Evolutionary conservation across 148 eudicot genomes (phyloP).

Genomic region (Dysphania ambrosioides): DNA sequence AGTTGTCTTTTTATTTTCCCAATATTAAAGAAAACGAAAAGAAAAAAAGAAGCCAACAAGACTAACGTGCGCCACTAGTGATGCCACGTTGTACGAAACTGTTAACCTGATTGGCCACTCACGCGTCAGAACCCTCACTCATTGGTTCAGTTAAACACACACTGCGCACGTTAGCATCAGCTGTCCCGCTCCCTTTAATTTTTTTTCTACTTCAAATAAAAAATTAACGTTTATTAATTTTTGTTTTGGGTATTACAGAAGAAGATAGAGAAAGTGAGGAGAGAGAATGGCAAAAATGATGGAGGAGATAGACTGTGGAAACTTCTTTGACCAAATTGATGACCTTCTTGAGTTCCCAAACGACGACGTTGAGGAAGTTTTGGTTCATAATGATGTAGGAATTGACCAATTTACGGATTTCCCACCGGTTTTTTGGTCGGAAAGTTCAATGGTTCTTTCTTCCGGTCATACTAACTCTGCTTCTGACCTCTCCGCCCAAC

Average conservation of each 20-base stretch:
- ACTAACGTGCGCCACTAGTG: constrained; percentile 8
- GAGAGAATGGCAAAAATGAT: constrained; percentile 17
- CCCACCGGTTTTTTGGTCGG: constrained; percentile 43
- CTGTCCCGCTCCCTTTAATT: too few relatives aligned
- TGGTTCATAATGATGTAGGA: constrained; percentile 7
- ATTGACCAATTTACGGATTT: constrained; percentile 11
- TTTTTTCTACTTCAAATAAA: neutral
- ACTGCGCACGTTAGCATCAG: neutral
- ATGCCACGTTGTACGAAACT: neutral
- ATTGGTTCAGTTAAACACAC: neutral
- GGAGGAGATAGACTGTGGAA: constrained; percentile 54
- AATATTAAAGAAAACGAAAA: neutral
- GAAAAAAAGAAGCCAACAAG: neutral
- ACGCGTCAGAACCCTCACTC: constrained; percentile 1
- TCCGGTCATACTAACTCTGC: constrained; percentile 29
- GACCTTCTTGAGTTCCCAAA: constrained; percentile 61
- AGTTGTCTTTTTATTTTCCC: neutral
- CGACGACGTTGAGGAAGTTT: constrained; percentile 40
- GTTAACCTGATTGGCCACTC: neutral
- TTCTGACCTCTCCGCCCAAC: constrained; percentile 65
- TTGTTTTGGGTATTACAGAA: neutral
- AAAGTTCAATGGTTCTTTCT: constrained; percentile 38
- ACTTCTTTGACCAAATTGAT: constrained; percentile 62
- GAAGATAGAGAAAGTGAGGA: neutral
- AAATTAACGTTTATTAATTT: too few relatives aligned